Base-by-base conservation (phyloP, 208 protist genomes). In the Trypanosomatidae sp. region DNA sequence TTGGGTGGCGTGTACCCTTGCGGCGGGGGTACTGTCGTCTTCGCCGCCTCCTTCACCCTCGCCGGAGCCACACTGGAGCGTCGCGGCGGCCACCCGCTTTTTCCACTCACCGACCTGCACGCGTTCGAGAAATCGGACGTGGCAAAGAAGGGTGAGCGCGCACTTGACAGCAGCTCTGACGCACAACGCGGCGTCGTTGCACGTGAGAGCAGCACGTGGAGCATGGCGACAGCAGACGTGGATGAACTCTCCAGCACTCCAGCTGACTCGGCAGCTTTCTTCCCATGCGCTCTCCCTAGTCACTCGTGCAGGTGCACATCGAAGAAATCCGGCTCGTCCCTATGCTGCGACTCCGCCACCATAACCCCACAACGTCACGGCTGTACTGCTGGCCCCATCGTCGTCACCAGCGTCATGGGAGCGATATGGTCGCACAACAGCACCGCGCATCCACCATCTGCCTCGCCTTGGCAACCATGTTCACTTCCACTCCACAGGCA, bases 331-430 rank as follows among this genome's bases (percentile, higher is more conserved):
- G 82, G 79, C 66, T 77, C 56, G 30, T 71, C 82, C 2, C 25
- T 65, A 70, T 83, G 77, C 58, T 78, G 74, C 25, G 66, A 55
- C 30, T 90, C 85, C 3, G 82, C 82, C 59, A 80, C 86, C 85
- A 87, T 90, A 72, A 90, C 83, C 73, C 33, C 70, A 82, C 68
- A 87, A 56, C 65, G 74, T 74, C 28, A 86, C 82, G 25, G 69
- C 36, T 81, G 70, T 85, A 85, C 65, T 87, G 68, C 71, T 81
- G 71, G 39, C 69, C 76, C 33, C 62, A 70, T 75, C 43, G 58
- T 56, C 17, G 76, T 82, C 17, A 72, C 22, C 3, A 90, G 80
- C 22, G 83, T 88, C 19, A 88, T 44, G 33, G 81, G 75, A 4
- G 82, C 71, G 4, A 90, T 66, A 28, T 73, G 50, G 62, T 68